Evolutionary conservation across 1,139 yeast genomes (phyloP), one percentile per base, ranked within the genome.

Genomic region (Magnusiomyces sp.): DNA sequence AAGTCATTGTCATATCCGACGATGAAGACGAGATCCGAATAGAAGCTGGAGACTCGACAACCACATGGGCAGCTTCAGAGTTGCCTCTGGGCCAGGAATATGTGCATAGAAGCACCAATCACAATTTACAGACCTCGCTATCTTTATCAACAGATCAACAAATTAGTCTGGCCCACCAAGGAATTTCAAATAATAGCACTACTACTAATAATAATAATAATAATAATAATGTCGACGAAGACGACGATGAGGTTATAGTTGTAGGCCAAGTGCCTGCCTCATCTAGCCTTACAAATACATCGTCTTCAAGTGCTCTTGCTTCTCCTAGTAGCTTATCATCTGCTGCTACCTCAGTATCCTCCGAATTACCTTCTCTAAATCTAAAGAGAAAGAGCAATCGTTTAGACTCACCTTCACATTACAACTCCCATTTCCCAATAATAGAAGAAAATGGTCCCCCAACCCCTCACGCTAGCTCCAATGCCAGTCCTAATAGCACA

Each of bases 1-100:
- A 66, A 50, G 60, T 66, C 42, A 66, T 66, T 55, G 66, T 65
- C 37, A 64, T 66, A 17, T 65, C 63, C 37, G 65, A 63, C 46
- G 62, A 59, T 45, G 60, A 57, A 14, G 61, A 56, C 19, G 58
- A 55, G 11, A 50, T 23, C 7, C 29, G 29, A 23, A 23, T 23
- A 23, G 29, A 23, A 23, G 29, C 19, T 47, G 49, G 14, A 29
- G 29, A 34, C 36, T 41, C 46, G 16, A 20, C 37, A 41, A 48
- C 49, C 16, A 39, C 38, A 32, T 23, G 47, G 51, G 23, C 44
- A 50, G 23, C 11, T 20, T 16, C 54, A 55, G 40, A 55, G 54
- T 20, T 44, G 39, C 17, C 39, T 36, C 7, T 23, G 7, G 29
- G 29, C 29, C 29, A 23, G 29, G 29, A 23, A 5, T 23, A 23